phyloP scores from a whole-genome alignment of 2,329 filamentous ascomycete species.

The Diplodia scrobiculata region DNA sequence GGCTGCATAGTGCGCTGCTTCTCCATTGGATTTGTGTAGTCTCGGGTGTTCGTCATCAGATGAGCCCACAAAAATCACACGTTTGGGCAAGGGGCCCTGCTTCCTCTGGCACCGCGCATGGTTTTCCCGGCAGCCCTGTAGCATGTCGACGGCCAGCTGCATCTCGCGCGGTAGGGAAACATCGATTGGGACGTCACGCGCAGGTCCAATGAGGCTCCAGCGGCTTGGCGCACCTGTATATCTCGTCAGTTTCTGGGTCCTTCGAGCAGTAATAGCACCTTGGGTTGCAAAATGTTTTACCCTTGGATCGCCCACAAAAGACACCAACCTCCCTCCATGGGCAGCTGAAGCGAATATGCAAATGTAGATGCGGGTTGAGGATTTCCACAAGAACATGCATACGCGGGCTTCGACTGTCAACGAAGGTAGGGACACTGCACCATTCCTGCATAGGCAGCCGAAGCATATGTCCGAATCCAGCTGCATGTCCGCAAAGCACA shows the following conservation, averaged over 20 bases:
- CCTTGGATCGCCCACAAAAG: background rate
- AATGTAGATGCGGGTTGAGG: background rate
- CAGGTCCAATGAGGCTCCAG: background rate
- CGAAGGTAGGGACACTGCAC: background rate
- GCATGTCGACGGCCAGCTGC: background rate
- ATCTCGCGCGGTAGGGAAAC: background rate
- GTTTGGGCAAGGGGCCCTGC: background rate
- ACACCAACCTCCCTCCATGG: background rate
- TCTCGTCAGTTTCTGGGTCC: background rate
- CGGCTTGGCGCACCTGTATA: background rate
- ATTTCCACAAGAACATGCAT: background rate
- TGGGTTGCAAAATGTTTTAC: background rate
- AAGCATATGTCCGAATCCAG: background rate
- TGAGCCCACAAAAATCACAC: background rate
- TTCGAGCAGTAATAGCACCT: background rate
- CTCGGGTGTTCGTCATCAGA: background rate
- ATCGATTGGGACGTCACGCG: background rate
- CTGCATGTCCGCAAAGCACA: background rate
- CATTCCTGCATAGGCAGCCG: background rate
- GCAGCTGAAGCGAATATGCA: background rate
- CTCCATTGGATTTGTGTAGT: conserved; percentile 1
- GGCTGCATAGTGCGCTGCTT: background rate
- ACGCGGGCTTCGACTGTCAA: background rate
- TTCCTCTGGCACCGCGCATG: background rate
- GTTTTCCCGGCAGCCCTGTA: background rate